Evolutionary conservation across 257 asterid genomes (phyloP).

Genomic region (Jacaranda mimosifolia): DNA sequence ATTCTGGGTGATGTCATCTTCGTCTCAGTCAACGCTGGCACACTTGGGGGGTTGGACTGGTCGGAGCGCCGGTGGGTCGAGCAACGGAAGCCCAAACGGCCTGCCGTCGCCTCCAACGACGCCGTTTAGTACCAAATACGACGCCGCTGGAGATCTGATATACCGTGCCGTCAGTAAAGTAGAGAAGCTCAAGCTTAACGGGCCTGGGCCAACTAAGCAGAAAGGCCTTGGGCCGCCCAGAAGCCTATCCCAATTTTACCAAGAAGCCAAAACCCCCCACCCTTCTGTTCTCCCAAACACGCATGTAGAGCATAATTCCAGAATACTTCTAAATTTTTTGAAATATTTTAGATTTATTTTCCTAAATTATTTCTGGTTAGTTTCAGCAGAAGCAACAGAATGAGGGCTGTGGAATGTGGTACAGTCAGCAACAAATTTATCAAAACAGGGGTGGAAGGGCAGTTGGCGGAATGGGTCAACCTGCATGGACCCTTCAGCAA

Average conservation of each 20-base stretch:
- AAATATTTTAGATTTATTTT: neutral
- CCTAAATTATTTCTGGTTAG: neutral
- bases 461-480: conserved; percentile 39
- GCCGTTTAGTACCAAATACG: conserved; percentile 37
- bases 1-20: conserved; percentile 55
- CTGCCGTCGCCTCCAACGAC: conserved; percentile 58
- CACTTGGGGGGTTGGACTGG: conserved; percentile 48
- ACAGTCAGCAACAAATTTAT: conserved; percentile 42
- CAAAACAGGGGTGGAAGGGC: conserved; percentile 35
- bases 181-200: conserved; percentile 53
- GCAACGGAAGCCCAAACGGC: conserved; percentile 58
- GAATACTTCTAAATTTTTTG: neutral
- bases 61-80: conserved; percentile 51
- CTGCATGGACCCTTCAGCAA: conserved; percentile 47
- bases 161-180: conserved; percentile 64
- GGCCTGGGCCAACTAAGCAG: conserved; percentile 17
- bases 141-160: conserved; percentile 59
- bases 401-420: conserved; percentile 49
- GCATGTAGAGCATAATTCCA: conserved; percentile 40
- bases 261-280: conserved; percentile 18
- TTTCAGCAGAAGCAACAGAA: conserved; percentile 48
- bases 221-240: conserved; percentile 38
- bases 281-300: conserved; percentile 33
- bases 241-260: conserved; percentile 24
- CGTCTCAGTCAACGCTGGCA: conserved; percentile 68